Percentiles rank a stretch among this genome's conserved stretches.
Evolutionary conservation across 139 green algal genomes (phyloP).

Genomic region (Yamagishiella unicocca): DNA sequence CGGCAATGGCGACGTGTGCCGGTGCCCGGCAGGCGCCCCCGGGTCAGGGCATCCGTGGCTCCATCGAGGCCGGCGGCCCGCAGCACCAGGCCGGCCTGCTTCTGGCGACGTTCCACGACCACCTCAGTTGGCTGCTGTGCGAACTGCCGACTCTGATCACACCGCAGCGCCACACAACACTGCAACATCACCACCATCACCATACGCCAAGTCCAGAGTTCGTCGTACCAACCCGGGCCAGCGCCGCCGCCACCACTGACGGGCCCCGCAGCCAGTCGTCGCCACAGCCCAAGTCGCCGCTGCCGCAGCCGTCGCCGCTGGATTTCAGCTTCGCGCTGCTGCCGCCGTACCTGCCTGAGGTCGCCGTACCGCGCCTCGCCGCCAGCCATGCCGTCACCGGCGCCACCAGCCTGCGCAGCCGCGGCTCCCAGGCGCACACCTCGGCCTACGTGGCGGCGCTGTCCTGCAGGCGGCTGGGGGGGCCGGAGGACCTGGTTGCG

Average conservation of each 20-base stretch:
- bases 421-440: background rate
- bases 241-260: too few relatives aligned
- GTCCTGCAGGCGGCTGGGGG: background rate
- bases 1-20: conserved; percentile 13
- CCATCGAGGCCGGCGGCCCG: background rate
- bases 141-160: background rate
- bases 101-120: background rate
- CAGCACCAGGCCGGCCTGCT: conserved; percentile 10
- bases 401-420: background rate
- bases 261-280: too few relatives aligned
- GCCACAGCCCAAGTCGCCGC: background rate
- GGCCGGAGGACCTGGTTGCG: conserved; percentile 7
- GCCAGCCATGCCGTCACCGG: background rate
- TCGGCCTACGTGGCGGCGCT: background rate
- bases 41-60: background rate
- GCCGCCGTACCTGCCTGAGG: background rate
- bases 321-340: background rate
- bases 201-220: too few relatives aligned
- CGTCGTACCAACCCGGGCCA: too few relatives aligned
- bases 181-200: background rate
- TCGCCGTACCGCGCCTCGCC: background rate
- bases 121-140: conserved; percentile 35
- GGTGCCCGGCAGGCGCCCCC: background rate
- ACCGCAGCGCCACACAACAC: too few relatives aligned
- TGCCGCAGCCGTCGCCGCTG: background rate